A percentile compares a stretch with the other conserved stretches of the same genome.
Evolutionary conservation across 352 stramenopile genomes (phyloP).

Genomic region (Phytophthora cryptogea): DNA sequence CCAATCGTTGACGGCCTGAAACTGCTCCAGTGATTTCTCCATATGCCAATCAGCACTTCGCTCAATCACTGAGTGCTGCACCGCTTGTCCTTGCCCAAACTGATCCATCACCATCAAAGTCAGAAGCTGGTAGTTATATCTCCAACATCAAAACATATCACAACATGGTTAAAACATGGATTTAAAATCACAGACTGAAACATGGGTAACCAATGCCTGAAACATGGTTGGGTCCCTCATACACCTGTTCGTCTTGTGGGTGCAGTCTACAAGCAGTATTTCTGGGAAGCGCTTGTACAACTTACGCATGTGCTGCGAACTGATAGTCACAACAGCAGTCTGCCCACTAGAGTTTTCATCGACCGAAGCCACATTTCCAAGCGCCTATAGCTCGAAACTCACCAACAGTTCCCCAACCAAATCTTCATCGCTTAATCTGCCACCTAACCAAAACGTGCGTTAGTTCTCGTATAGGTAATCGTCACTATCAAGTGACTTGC

Average conservation of each 20-base stretch:
- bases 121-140: conserved; percentile 8
- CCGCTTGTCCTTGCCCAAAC: conserved; percentile 4
- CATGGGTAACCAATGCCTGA: neutral
- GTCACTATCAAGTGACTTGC: neutral
- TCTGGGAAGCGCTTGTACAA: conserved; percentile 8
- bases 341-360: conserved; percentile 1
- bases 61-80: conserved; percentile 16
- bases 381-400: neutral
- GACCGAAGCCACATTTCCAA: neutral
- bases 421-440: conserved; percentile 6
- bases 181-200: conserved; percentile 2
- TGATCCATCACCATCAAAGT: conserved; percentile 14
- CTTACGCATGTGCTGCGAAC: conserved; percentile 8
- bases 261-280: conserved; percentile 17
- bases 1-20: neutral
- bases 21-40: conserved; percentile 2
- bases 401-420: conserved; percentile 10
- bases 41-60: conserved; percentile 10
- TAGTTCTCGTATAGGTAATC: too few species aligned
- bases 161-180: conserved; percentile 3
- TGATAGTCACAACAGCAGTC: conserved; percentile 3
- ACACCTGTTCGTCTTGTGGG: conserved; percentile 22
- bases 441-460: neutral
- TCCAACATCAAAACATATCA: neutral
- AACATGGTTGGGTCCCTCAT: neutral